Evolutionary conservation across 345 rosid genomes (phyloP).

Genomic region (Brassica juncea): DNA sequence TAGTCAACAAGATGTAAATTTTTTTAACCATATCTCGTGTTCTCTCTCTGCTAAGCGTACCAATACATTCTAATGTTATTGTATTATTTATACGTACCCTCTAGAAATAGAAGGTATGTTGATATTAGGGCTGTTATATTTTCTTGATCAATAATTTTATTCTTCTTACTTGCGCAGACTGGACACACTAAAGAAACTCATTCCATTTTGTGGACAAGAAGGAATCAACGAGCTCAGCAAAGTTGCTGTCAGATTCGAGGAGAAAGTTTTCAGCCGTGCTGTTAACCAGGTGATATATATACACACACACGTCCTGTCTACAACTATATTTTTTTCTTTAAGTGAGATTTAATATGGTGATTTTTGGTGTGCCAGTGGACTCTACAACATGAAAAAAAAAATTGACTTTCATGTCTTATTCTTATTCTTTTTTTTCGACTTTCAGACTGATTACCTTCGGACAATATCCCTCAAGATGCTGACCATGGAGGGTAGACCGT

Average conservation of each 20-base stretch:
- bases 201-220: constrained; percentile 60
- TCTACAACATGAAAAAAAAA: not conserved
- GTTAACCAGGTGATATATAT: constrained; percentile 50
- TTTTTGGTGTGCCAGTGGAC: too few relatives aligned
- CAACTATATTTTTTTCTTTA: not conserved
- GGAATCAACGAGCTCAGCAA: constrained; percentile 58
- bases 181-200: constrained; percentile 54
- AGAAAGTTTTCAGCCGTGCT: constrained; percentile 56
- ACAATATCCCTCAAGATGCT: constrained; percentile 70
- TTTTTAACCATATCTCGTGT: not conserved
- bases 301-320: too few relatives aligned
- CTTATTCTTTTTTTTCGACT: not conserved
- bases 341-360: too few relatives aligned
- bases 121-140: not conserved
- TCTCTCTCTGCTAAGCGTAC: not conserved
- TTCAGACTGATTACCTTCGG: constrained; percentile 55
- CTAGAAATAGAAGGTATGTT: not conserved
- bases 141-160: not conserved
- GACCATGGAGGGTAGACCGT: constrained; percentile 56
- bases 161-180: constrained; percentile 39
- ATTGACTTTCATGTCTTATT: not conserved
- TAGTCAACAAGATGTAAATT: constrained; percentile 55
- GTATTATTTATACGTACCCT: not conserved
- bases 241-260: constrained; percentile 71
- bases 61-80: not conserved